Percentiles rank a stretch among this genome's conserved stretches.
Evolutionary conservation across 2,329 filamentous ascomycete genomes (phyloP).

Genomic region (Coniochaeta sp.): DNA sequence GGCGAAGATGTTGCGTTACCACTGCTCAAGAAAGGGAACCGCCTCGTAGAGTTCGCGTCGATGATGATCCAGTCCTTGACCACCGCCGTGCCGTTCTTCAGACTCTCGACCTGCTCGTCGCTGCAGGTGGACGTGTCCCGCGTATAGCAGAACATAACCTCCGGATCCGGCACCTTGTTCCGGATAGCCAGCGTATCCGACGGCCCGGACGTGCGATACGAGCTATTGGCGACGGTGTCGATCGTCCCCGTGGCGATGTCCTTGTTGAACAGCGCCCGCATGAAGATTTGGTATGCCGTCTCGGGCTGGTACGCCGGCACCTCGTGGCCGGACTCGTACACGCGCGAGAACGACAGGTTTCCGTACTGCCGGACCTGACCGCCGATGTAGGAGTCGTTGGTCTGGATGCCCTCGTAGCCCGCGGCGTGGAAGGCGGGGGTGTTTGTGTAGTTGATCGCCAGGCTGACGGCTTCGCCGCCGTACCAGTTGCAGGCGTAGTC

Average conservation of each 20-base stretch:
- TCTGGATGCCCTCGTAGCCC: constrained; percentile 58
- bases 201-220: constrained; percentile 20
- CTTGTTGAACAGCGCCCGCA: constrained; percentile 40
- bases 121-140: constrained; percentile 49
- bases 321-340: constrained; percentile 52
- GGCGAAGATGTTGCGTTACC: constrained; percentile 8
- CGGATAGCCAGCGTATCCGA: constrained; percentile 36
- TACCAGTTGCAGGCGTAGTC: constrained; percentile 45
- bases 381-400: constrained; percentile 54
- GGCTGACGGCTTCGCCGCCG: constrained; percentile 55
- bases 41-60: constrained; percentile 2
- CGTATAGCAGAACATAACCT: constrained; percentile 50
- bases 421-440: constrained; percentile 44
- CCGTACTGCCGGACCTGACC: constrained; percentile 64
- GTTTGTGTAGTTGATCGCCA: constrained; percentile 37
- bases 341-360: constrained; percentile 54
- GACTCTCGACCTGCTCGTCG: constrained; percentile 40
- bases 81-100: constrained; percentile 41
- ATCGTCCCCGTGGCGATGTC: constrained; percentile 44
- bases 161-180: constrained; percentile 36
- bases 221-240: constrained; percentile 30
- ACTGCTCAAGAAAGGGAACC: constrained; percentile 32
- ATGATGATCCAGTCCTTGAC: constrained; percentile 32
- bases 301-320: constrained; percentile 45
- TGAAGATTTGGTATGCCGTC: constrained; percentile 40